Base-by-base conservation (phyloP, 805 yeast genomes). In the Schwanniomyces sp. region DNA sequence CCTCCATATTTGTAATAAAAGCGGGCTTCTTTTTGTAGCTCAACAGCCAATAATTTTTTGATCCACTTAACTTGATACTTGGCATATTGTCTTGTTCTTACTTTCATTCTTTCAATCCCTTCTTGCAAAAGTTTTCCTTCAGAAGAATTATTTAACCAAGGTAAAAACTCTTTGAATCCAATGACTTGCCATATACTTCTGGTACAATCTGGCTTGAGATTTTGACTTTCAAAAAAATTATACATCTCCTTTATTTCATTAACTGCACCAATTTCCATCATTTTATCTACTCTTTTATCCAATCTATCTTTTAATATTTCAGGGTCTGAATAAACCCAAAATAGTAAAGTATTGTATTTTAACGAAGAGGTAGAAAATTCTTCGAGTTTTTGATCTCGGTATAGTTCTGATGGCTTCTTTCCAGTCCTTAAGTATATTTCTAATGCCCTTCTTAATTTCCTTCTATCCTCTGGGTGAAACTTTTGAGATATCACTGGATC, bases 151-250 rank as follows among this genome's bases (percentile, higher is more conserved):
- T 17, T 36, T 21, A 82, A 55, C 86, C 87, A 89, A 1, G 95
- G 92, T 32, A 88, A 59, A 59, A 90, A 90, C 59, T 90, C 96
- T 62, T 89, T 88, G 66, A 88, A 94, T 1, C 98, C 98, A 58
- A 92, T 88, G 1, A 88, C 96, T 67, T 94, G 98, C 91, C 91
- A 91, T 0, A 92, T 78, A 2, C 98, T 98, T 48, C 78, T 72
- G 45, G 86, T 86, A 47, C 81, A 67, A 48, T 76, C 83, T 8
- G 86, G 82, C 18, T 57, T 62, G 0, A 63, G 65, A 7, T 46
- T 38, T 9, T 63, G 63, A 0, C 46, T 41, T 5, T 68, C 54
- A 41, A 78, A 85, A 25, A 68, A 70, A 0, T 66, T 58, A 60
- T 80, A 82, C 57, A 92, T 61, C 46, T 82, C 79, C 7, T 76